These are phyloP conservation scores for Myochromella boudieri DNA, from an alignment of 768 basidiomycete genomes.

Conservation along the genomic window DNA sequence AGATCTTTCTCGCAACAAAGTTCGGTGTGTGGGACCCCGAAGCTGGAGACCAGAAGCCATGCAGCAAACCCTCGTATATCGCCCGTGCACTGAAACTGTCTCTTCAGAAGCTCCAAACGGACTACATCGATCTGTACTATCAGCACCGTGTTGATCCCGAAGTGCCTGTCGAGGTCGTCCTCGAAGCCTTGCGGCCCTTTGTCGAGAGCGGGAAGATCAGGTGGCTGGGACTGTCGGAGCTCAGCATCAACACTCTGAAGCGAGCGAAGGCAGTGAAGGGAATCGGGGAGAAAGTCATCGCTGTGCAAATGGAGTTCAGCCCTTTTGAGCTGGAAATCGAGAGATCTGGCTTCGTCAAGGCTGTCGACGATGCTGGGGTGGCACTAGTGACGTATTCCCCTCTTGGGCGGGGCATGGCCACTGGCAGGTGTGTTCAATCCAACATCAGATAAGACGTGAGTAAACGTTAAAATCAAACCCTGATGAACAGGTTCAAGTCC, in stretches of 20 bases:
- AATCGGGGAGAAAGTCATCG: slow-evolving; percentile 30
- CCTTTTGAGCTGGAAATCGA: slow-evolving; percentile 46
- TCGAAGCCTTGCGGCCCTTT: slow-evolving; percentile 4
- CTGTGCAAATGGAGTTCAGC: slow-evolving; percentile 45
- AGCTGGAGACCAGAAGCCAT: slow-evolving; percentile 6
- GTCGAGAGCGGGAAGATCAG: slow-evolving; percentile 27
- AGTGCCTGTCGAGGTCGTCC: slow-evolving; percentile 46
- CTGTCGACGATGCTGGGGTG: slow-evolving; percentile 43
- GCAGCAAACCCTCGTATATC: slow-evolving; percentile 7
- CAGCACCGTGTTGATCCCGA: slow-evolving; percentile 35
- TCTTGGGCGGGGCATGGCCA: slow-evolving; percentile 47
- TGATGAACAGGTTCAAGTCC: slow-evolving; percentile 27
- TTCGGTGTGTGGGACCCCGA: slow-evolving; percentile 12
- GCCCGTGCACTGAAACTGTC: neutral
- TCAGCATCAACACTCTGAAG: slow-evolving; percentile 40
- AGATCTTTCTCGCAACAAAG: slow-evolving; percentile 69
- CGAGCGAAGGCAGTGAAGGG: slow-evolving; percentile 49
- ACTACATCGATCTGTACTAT: slow-evolving; percentile 6
- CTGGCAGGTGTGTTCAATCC: slow-evolving; percentile 38
- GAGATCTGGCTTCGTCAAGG: slow-evolving; percentile 35
- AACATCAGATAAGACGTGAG: neutral
- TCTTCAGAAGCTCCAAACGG: neutral
- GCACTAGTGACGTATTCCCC: slow-evolving; percentile 49
- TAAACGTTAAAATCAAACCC: neutral
- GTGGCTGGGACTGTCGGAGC: slow-evolving; percentile 54